Evolutionary conservation across 352 stramenopile species (phyloP), one percentile per base, ranked within the genome.

Genomic region (Phytophthora melonis): DNA sequence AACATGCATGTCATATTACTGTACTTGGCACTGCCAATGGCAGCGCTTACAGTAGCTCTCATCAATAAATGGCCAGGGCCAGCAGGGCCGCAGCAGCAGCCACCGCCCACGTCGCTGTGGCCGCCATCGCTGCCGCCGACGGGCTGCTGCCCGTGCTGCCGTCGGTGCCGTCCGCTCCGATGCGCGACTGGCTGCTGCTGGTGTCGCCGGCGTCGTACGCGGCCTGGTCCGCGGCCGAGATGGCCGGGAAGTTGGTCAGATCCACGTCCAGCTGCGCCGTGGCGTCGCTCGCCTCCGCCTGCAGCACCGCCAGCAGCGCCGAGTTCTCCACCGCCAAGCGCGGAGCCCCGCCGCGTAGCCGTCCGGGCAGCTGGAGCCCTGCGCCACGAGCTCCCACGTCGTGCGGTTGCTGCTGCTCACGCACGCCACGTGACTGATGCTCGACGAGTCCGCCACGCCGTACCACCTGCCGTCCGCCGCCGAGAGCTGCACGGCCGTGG

Each of bases 391-490:
- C 52, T 75, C 69, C 84, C 84, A 92, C 25, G 56, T 62, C 18
- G 66, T 75, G 43, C 82, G 84, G 54, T 84, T 79, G 58, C 61
- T 86, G 8, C 63, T 75, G n/a, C 78, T 84, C 19, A 89, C 84
- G 43, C 84, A 92, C n/a, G 84, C 84, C n/a, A 85, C 73, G 58
- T 80, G 75, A 30, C 55, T 60, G 59, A 88, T 90, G n/a, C 66
- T 74, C 1, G 78, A 76, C 47, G 76, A 69, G 55, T 83, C 75
- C 0, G 55, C 41, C 5, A 86, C 78, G 50, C 84, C 82, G 62
- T 87, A 88, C 84, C 84, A 92, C 14, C 81, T 75, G 13, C 84
- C 84, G 62, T 92, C 81, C 2, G 68, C 70, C 16, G 77, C 77
- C 5, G 81, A 88, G 49, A 92, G 64, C 68, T 86, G 70, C 21